Evolutionary conservation across 306 rosid species (phyloP), one percentile per base, ranked within the genome.

Genomic region (Pyrus betulifolia): DNA sequence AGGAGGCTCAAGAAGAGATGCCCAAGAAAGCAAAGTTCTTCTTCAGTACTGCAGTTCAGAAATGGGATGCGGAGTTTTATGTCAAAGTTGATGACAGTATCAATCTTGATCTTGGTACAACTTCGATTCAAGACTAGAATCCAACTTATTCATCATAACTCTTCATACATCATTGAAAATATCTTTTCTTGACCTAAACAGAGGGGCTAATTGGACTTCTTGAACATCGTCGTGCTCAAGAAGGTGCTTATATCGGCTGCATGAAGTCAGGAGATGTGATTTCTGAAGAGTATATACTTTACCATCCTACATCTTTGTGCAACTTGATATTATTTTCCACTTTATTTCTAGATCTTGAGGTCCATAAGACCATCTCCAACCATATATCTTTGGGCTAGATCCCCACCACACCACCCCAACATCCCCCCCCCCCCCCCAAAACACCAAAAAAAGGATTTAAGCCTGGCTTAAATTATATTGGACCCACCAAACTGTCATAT

Each of bases 221-320:
- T 85, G 93, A 96, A 27, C 93, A 42, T 45, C 99, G 93, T n/a
- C 96, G 91, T 81, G 93, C 91, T 67, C 99, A 96, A 79, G 93
- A 84, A 58, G 84, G 93, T 66, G 87, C 97, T 74, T 96, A 92
- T 86, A 80, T 96, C 78, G 99, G 99, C 75, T 96, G 98, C 89
- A 96, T 96, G 99, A 92, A 96, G 79, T 91, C 99, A 63, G 99
- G 99, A 87, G 93, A 89, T 11, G 99, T 96, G 81, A 79, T 96
- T 83, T 51, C 98, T 76, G 98, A 96, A 49, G 98, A 88, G 99
- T 96, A 92, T 38, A 68, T 78, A 71, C 79, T 59, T 72, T 72
- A 68, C 74, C 76, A 76, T 74, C 21, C 65, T 82, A 12, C 63
- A 68, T 74, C 82, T 77, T 79, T 42, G 9, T 77, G 81, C 7